Evolutionary conservation across 2,329 filamentous ascomycete genomes (phyloP).

Genomic region (Fusarium tuaranense): DNA sequence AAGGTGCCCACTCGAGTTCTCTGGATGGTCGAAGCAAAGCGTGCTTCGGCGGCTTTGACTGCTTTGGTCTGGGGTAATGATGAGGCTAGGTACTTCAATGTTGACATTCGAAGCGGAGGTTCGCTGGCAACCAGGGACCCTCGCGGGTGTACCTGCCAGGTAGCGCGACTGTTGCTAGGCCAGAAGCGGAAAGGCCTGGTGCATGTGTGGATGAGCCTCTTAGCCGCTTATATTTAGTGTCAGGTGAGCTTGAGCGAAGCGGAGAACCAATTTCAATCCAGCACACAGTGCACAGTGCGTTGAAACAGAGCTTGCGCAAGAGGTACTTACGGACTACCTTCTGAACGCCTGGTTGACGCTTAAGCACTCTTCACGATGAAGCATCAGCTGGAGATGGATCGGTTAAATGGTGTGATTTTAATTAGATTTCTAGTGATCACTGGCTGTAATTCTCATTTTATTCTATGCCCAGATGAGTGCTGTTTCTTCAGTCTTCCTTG

Average conservation of each 20-base stretch:
- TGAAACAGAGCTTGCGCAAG: neutral
- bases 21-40: constrained; percentile 7
- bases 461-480: neutral
- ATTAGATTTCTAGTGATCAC: neutral
- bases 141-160: constrained; percentile 10
- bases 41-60: constrained; percentile 22
- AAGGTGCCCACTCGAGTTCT: constrained; percentile 19
- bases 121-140: constrained; percentile 4
- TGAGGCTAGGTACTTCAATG: constrained; percentile 25
- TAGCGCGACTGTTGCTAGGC: neutral
- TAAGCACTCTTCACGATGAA: neutral
- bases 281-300: neutral
- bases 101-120: constrained; percentile 28
- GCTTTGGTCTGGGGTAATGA: constrained; percentile 22
- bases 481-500: neutral
- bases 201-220: neutral
- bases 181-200: neutral
- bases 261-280: neutral
- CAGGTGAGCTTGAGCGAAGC: constrained; percentile 1
- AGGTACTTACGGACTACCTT: neutral
- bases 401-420: neutral
- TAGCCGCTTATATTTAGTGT: constrained; percentile 19
- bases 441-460: neutral
- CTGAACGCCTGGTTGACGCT: neutral
- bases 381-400: neutral